These are phyloP conservation scores for Funneliformis caledonium DNA, from an alignment of 371 early-diverging fungal species.

Conservation along the genomic window DNA sequence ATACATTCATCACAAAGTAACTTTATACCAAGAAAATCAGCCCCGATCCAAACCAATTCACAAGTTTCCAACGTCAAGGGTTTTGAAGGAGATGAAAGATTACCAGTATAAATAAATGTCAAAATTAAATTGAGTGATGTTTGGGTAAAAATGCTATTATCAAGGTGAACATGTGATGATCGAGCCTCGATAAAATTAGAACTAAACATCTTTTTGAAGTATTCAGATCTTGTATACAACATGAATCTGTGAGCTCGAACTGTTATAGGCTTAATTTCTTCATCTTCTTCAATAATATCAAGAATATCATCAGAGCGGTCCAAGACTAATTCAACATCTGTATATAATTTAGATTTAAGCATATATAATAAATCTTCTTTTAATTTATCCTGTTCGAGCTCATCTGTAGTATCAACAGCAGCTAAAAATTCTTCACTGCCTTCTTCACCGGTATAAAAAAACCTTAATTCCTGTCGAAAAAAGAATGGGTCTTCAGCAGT, in stretches of 20 bases:
- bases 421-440: constrained; percentile 39
- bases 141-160: constrained; percentile 32
- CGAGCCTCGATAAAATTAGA: constrained; percentile 29
- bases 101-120: constrained; percentile 39
- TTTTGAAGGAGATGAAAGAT: constrained; percentile 29
- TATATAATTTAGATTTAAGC: constrained; percentile 40
- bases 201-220: constrained; percentile 34
- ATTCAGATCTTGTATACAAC: constrained; percentile 35
- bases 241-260: constrained; percentile 37
- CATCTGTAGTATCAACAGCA: constrained; percentile 40
- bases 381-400: constrained; percentile 38
- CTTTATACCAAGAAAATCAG: constrained; percentile 39
- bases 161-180: constrained; percentile 6
- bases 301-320: constrained; percentile 5
- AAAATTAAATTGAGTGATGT: constrained; percentile 38
- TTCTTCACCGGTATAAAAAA: constrained; percentile 41
- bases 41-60: constrained; percentile 37
- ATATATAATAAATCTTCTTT: constrained; percentile 41
- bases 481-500: constrained; percentile 30
- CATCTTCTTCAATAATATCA: constrained; percentile 22
- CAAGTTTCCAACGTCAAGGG: constrained; percentile 35
- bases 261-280: neutral
- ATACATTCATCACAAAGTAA: constrained; percentile 29
- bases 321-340: constrained; percentile 36
- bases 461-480: constrained; percentile 38